Base-by-base conservation (phyloP, 2,329 filamentous ascomycete genomes). In the Xylariaceae sp. region DNA sequence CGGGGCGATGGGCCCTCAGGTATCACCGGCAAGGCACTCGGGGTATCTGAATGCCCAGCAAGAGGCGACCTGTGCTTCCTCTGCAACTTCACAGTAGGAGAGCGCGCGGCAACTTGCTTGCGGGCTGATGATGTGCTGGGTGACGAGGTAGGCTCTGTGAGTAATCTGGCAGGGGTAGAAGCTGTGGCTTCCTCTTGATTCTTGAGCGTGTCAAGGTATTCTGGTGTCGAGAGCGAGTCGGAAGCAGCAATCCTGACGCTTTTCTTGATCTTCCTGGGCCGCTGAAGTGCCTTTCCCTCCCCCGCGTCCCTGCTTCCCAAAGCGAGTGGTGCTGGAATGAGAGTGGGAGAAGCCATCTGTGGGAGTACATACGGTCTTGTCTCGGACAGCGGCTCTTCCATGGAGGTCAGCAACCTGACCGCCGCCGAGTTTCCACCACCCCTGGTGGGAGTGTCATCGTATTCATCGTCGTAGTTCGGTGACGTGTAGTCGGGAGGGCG, bases 371-470 rank as follows among this genome's bases (percentile, higher is more conserved):
- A 79, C 74, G 69, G 64, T 52, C 64, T 59, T 36, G 49, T 47
- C 42, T 65, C 59, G 60, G 61, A 48, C 27, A 59, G 40, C 19
- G 68, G 59, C 29, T 77, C 75, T 50, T 80, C 76, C 55, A 76
- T 65, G 5, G 74, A 78, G 33, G 75, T 80, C 59, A 81, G 60
- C 47, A 81, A 60, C 48, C 77, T 68, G 35, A 80, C 68, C 40
- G 67, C 71, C 21, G 75, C 67, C 28, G 65, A 57, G 50, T 69
- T 51, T 23, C 55, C 48, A 36, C 65, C 59, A 38, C 63, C 61
- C 24, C 60, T 60, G 24, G 60, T 61, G 13, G 65, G 64, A 18
- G 63, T 67, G 45, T 50, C 42, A 25, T 70, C 60, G 45, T 65
- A 57, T 17, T 75, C 70, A 33, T 75, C 70, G 48, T 73, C 68